Conservation (phyloP, 495 filamentous ascomycete species). For the Aspergillus ostianus region DNA sequence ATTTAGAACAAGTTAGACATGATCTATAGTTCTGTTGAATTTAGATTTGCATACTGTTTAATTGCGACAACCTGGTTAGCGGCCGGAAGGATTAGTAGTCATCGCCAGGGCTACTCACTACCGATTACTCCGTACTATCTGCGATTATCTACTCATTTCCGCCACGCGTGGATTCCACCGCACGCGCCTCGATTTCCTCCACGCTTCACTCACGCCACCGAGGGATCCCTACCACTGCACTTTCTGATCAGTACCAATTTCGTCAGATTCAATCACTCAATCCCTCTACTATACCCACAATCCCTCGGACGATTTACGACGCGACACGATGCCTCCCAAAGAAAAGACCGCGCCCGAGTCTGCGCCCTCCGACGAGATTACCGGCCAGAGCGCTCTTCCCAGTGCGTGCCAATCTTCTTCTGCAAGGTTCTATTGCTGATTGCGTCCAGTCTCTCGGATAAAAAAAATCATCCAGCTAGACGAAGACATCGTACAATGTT, state of each 20-base stretch:
- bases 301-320: background rate
- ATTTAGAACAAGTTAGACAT: background rate
- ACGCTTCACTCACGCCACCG: background rate
- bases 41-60: too few relatives aligned
- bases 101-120: too few relatives aligned
- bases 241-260: too few relatives aligned
- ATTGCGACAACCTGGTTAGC: too few relatives aligned
- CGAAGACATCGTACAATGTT: constrained; percentile 78
- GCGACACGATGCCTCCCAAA: constrained; percentile 77
- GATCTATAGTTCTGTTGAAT: too few relatives aligned
- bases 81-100: too few relatives aligned
- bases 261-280: background rate
- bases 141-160: background rate
- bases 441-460: constrained; percentile 73
- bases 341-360: constrained; percentile 62
- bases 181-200: constrained; percentile 7
- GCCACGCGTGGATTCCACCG: constrained; percentile 20
- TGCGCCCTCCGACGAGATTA: constrained; percentile 69
- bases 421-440: background rate
- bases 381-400: constrained; percentile 80
- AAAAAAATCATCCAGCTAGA: constrained; percentile 92
- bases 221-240: too few relatives aligned
- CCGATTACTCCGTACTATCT: too few relatives aligned
- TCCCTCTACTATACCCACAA: background rate
- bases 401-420: constrained; percentile 52